Conservation (phyloP, 2,329 filamentous ascomycete species). For the Conoideocrella luteorostrata region DNA sequence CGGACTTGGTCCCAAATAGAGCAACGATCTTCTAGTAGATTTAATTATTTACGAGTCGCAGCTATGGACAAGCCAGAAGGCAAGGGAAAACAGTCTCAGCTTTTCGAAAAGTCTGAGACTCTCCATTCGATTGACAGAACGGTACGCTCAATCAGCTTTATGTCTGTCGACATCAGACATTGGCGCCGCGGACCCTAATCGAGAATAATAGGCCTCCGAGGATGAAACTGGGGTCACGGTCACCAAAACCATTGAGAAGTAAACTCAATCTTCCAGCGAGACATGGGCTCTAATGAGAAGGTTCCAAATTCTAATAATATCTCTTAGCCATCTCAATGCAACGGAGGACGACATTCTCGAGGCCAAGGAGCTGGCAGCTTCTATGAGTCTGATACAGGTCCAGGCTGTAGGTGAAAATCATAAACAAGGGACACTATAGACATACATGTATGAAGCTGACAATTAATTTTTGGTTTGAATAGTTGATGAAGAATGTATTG, state of each 20-base stretch:
- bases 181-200: too few relatives aligned
- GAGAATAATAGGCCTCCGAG: not conserved
- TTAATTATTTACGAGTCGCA: not conserved
- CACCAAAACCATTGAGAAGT: slow-evolving; percentile 2
- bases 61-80: slow-evolving; percentile 4
- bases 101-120: not conserved
- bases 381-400: slow-evolving; percentile 27
- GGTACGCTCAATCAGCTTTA: not conserved
- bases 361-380: slow-evolving; percentile 31
- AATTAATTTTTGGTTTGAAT: not conserved
- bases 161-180: too few relatives aligned
- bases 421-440: not conserved
- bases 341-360: slow-evolving; percentile 39
- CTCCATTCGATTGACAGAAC: not conserved
- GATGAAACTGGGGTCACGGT: not conserved
- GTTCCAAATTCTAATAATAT: too few relatives aligned
- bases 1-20: not conserved
- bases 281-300: not conserved
- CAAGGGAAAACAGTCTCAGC: slow-evolving; percentile 1
- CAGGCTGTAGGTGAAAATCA: slow-evolving; percentile 17
- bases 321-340: slow-evolving; percentile 25
- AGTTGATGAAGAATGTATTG: slow-evolving; percentile 29
- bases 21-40: not conserved
- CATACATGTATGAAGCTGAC: not conserved
- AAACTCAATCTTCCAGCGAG: not conserved